Evolutionary conservation across 208 protist genomes (phyloP), one percentile per base, ranked within the genome.

Genomic region (Crithidia sp.): DNA sequence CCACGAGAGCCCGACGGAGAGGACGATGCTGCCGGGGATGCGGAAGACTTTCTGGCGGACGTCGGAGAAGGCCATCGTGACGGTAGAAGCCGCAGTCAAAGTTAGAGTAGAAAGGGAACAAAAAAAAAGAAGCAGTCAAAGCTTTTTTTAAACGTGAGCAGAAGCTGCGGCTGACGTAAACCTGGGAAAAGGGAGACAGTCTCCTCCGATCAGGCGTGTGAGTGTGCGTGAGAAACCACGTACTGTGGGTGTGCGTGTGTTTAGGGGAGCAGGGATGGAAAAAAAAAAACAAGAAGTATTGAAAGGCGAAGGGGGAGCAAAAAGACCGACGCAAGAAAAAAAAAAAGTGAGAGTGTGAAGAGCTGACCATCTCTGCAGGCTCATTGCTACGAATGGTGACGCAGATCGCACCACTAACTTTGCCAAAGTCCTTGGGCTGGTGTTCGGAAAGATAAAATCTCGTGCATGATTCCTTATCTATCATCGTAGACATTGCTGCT

Each of bases 11-110:
- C 89, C 90, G 12, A 93, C 75, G 9, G 90, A 93, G 6, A 96
- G 54, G 9, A 85, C 79, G 39, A 92, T 80, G 60, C 76, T 83
- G 49, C 69, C 63, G 3, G 92, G 90, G n/a, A 96, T 80, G 67
- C 84, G 87, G 61, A 95, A 93, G 14, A 95, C 80, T 67, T 90
- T 90, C 78, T 95, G 91, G 53, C 82, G 91, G n/a, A 93, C 71
- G 75, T 93, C 84, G 41, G 75, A 64, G n/a, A 67, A 82, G 12
- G 80, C 53, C 76, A 87, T 87, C 28, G 54, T 28, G 28, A 28
- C 28, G 28, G 1, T 28, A 2, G 28, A 28, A 2, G 28, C 28
- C 28, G 28, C 28, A 28, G 28, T 1, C 28, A 28, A 0, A 28
- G 28, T 28, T 2, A 28, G 28, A 28, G 28, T 28, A 28, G 28